Evolutionary conservation across 176 grass and related monocot genomes (phyloP), one percentile per base, ranked within the genome.

Genomic region (Aegilops umbellulata): DNA sequence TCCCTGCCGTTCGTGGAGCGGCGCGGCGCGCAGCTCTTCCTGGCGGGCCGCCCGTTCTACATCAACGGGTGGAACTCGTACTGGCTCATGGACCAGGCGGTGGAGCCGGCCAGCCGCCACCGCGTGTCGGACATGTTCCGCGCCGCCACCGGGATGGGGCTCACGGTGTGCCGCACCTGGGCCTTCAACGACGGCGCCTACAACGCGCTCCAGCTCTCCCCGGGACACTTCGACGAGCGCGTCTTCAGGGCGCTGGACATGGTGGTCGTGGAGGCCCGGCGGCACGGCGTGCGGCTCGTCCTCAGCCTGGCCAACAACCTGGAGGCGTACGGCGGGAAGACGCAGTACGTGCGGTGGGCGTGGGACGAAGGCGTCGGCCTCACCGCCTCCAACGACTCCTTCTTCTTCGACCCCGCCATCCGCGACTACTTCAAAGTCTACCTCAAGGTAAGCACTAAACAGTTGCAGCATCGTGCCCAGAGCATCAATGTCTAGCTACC

Each of bases 1-100:
- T 24, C 88, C 39, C n/a, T 63, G 79, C 85, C 84, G 31, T 99
- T 99, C 83, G 94, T 99, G 72, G 88, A 91, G 82, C 90, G 88
- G 74, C 95, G 93, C 39, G 90, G 88, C 60, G 85, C 87, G 49
- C 92, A 60, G 79, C 92, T 99, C 58, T 51, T 86, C 57, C 73
- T 99, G 11, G 94, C 61, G 61, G 92, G 84, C 9, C 88, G 83
- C 47, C 81, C 90, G 1, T 94, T 99, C 90, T 99, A 99, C 81
- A 63, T 87, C 27, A 97, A 97, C 80, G 97, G 97, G 63, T 99
- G 97, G 97, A 99, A 99, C 90, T 99, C 97, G 23, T 99, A 99
- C 87, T 94, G 94, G 94, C 88, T 99, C 65, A 99, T 99, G 94
- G 97, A 94, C 88, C 89, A 97, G 77, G 92, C 94, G 5, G 94